Base-by-base conservation (phyloP, 1,284 basidiomycete genomes). In the Sparassis latifolia region DNA sequence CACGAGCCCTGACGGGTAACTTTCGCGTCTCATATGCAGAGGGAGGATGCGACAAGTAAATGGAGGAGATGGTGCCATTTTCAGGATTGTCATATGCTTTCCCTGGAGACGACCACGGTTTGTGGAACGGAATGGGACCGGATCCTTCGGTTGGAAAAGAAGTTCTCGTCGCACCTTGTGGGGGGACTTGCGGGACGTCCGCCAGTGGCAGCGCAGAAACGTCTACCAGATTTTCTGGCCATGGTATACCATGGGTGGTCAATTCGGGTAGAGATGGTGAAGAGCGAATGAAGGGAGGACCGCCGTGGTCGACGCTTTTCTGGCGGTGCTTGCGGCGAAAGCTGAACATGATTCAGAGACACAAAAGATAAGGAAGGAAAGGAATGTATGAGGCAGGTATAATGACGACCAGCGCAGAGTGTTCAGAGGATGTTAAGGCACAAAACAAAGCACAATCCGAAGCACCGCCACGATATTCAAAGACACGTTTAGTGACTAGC, bases 141-240 rank as follows among this genome's bases (percentile, higher is more conserved):
- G 68, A 68, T 62, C 74, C 69, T 63, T 66, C 58, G 50, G 71
- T 70, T 61, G 74, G 70, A 62, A 86, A 74, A 65, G 81, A 83
- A 61, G 75, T 77, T 74, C 78, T 82, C 54, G 74, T 70, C 70
- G 83, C 80, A 78, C 83, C 82, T 76, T 79, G 74, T 52, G 71
- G 67, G 57, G 67, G 68, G 48, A 57, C 52, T 44, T 67, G 60
- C 48, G 69, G 62, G 45, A 69, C 59, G 39, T 71, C 67, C 4
- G 69, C 64, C 58, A 79, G 69, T 48, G 78, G 76, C 51, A 87
- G 76, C 52, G 79, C 77, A 28, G 75, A 71, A 52, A 84, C 71
- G 61, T 90, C 84, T 45, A 91, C 82, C 39, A 91, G 77, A 64
- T 82, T 76, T 67, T 84, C 82, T 30, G 88, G 88, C 88, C 88